Evolutionary conservation across 768 basidiomycete species (phyloP).

Genomic region (Russula compacta): DNA sequence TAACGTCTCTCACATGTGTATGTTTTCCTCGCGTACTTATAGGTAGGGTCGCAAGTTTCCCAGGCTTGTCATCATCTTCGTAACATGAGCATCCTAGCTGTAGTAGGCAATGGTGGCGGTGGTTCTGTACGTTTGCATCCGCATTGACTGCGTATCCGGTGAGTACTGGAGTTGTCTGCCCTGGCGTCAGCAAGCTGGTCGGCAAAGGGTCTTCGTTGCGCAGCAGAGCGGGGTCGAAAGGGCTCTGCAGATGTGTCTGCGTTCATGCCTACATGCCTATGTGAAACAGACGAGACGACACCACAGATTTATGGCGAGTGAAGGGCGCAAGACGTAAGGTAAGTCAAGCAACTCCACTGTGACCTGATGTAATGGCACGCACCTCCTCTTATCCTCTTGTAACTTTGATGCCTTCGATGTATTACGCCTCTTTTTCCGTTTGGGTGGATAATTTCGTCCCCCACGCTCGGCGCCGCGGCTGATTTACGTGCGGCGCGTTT

Average conservation of each 20-base stretch:
- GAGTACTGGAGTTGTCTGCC: too few relatives aligned
- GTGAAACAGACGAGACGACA: not conserved
- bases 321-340: not conserved
- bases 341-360: not conserved
- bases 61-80: too few relatives aligned
- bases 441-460: not conserved
- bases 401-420: not conserved
- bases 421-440: not conserved
- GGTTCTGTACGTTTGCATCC: too few relatives aligned
- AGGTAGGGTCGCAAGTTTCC: too few relatives aligned
- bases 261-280: not conserved
- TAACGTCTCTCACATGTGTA: too few relatives aligned
- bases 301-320: not conserved
- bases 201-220: not conserved
- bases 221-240: not conserved
- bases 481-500: constrained; percentile 1
- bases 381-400: not conserved
- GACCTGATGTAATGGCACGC: not conserved
- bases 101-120: too few relatives aligned
- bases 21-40: too few relatives aligned
- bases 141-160: too few relatives aligned
- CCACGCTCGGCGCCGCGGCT: not conserved
- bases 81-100: too few relatives aligned
- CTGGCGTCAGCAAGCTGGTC: constrained; percentile 6
- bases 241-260: not conserved